Evolutionary conservation across 2,329 filamentous ascomycete species (phyloP).

Genomic region (Simplicillium aogashimaense): DNA sequence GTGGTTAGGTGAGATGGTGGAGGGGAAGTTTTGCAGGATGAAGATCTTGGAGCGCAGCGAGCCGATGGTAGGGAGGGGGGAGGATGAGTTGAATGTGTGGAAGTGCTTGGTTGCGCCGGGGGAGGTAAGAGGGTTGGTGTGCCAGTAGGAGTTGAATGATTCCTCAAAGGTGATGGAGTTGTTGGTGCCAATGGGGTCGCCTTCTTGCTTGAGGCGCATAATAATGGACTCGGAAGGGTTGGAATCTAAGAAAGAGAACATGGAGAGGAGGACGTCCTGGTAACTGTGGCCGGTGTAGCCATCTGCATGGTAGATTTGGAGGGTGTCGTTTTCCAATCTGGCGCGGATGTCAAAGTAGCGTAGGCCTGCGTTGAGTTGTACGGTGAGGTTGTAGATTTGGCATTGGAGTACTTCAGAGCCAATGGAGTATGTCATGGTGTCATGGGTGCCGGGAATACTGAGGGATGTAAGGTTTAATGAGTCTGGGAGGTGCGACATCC

Average conservation of each 20-base stretch:
- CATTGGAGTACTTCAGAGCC: slow-evolving; percentile 27
- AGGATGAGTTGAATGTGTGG: slow-evolving; percentile 18
- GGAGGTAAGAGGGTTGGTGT: slow-evolving; percentile 21
- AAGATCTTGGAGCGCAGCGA: slow-evolving; percentile 34
- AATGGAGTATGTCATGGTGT: slow-evolving; percentile 39
- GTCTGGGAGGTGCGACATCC: slow-evolving; percentile 32
- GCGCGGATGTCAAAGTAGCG: slow-evolving; percentile 40
- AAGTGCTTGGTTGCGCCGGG: slow-evolving; percentile 25
- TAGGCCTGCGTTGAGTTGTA: slow-evolving; percentile 35
- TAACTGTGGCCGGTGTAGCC: slow-evolving; percentile 34
- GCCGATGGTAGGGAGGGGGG: slow-evolving; percentile 31
- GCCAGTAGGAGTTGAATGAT: slow-evolving; percentile 30
- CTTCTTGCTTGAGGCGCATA: slow-evolving; percentile 41
- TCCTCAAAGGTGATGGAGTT: slow-evolving; percentile 32
- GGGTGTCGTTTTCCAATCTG: slow-evolving; percentile 27
- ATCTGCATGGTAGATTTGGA: slow-evolving; percentile 37
- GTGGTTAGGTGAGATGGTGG: slow-evolving; percentile 11
- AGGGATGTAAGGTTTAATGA: slow-evolving; percentile 28
- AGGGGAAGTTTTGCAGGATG: slow-evolving; percentile 36
- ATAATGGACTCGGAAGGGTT: slow-evolving; percentile 36
- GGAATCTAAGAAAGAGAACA: slow-evolving; percentile 33
- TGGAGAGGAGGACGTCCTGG: slow-evolving; percentile 28
- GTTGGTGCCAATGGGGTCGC: slow-evolving; percentile 20
- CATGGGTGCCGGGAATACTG: slow-evolving; percentile 42
- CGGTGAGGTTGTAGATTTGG: slow-evolving; percentile 34